Evolutionary conservation across 441 rosid species (phyloP), one percentile per base, ranked within the genome.

Genomic region (Pelargonium fulgidum): DNA sequence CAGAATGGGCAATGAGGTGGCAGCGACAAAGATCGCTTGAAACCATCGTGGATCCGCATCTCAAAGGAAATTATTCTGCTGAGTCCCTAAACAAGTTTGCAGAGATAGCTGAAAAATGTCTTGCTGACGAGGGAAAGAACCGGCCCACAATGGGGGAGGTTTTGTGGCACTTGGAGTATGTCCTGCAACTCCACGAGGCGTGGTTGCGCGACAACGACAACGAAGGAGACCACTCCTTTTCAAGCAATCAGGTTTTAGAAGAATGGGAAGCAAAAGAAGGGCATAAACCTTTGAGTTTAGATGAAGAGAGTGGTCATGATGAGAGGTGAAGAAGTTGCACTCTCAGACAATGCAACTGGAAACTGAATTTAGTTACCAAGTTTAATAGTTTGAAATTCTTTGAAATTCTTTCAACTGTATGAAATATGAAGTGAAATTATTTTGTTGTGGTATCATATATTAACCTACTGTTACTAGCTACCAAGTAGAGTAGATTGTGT

Each of bases 1-100:
- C 98, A 14, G 99, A 94, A 76, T 94, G 99, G 99, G 98, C 96
- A 11, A 92, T 92, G 98, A 81, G 78, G 3, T 94, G 98, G 98
- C 96, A 92, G 73, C 90, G 90, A 79, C 92, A 94, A 72, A 96
- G 98, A 33, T 80, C 89, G 86, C 78, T 94, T 50, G 98, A 94
- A 76, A 96, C 92, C 72, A 89, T 94, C 79, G 88, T 92, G 89
- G 99, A 94, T 74, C 63, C 85, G 62, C 85, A 89, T 79, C 86
- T 94, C 58, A 86, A 70, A 1, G 96, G 98, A 56, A 92, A 90
- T 72, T 94, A 89, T 72, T 89, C 85, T 71, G 85, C 85, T 0
- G 96, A 93, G 1, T 87, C 97, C 8, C 87, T 94, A 3, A 92
- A 89, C 81, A 94, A 94, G 79, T 89, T 82, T 0, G 98, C 93